These are phyloP conservation scores for Blastobotrys ciferrii DNA, from an alignment of 1,139 yeast genomes.

Conservation along the genomic window DNA sequence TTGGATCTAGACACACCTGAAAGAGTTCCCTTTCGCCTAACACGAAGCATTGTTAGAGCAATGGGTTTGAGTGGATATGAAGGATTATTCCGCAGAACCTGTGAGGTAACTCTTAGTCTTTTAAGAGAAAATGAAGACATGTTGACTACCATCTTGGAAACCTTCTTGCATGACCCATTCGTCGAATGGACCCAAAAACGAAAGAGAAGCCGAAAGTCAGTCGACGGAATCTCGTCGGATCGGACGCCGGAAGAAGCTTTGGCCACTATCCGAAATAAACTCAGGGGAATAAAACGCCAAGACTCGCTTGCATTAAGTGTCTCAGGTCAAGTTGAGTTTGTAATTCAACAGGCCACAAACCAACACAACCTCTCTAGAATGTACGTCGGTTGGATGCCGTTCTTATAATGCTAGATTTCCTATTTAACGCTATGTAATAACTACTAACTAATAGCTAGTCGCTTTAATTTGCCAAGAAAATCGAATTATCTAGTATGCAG, in stretches of 20 bases:
- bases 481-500: too few species aligned
- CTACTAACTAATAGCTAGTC: too few species aligned
- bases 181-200: slow-evolving; percentile 40
- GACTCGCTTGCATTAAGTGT: slow-evolving; percentile 88
- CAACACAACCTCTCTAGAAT: slow-evolving; percentile 69
- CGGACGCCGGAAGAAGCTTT: slow-evolving; percentile 64
- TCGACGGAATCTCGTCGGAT: slow-evolving; percentile 32
- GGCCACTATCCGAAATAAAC: slow-evolving; percentile 69
- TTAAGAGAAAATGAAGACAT: slow-evolving; percentile 82
- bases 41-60: slow-evolving; percentile 86
- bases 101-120: slow-evolving; percentile 78
- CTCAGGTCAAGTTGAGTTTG: slow-evolving; percentile 87
- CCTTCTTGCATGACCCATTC: slow-evolving; percentile 89
- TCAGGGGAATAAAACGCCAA: slow-evolving; percentile 78
- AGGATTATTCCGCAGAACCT: slow-evolving; percentile 80
- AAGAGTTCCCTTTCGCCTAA: slow-evolving; percentile 87
- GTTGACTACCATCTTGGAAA: slow-evolving; percentile 85
- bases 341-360: slow-evolving; percentile 81
- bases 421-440: too few species aligned
- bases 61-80: slow-evolving; percentile 89
- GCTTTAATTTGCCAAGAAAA: too few species aligned
- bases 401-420: slow-evolving; percentile 51
- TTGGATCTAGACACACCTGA: slow-evolving; percentile 73
- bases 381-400: slow-evolving; percentile 97
- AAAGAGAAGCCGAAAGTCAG: slow-evolving; percentile 18